Evolutionary conservation across 768 basidiomycete species (phyloP), one percentile per base, ranked within the genome.

Genomic region (Boletus coccyginus): DNA sequence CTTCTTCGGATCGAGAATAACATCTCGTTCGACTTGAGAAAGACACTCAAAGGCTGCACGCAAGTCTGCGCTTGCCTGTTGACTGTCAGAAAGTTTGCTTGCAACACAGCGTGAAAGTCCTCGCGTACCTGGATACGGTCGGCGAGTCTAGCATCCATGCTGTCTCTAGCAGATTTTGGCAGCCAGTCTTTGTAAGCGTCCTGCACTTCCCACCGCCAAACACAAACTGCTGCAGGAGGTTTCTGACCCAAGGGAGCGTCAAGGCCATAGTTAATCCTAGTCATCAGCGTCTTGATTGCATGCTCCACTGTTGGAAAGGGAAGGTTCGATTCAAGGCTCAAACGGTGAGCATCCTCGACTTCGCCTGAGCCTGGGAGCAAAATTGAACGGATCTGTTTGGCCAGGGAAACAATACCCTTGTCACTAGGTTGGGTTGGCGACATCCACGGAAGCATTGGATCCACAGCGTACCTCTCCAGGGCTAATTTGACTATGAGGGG

Each of bases 181-280:
- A 94, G 68, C 81, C 86, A 87, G 53, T 81, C 77, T 55, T 74
- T 73, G 59, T 79, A 76, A 19, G 77, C 62, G 3, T 82, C 78
- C 62, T 82, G 83, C 12, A 90, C 85, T 68, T 96, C 94, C 94
- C 93, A 96, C 50, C 90, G 77, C 92, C 91, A 95, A 21, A 88
- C 74, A 58, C 81, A 86, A 35, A 90, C 72, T n/a, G 81, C 74
- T 8, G 86, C 82, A 14, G 87, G 85, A 21, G 76, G 64, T 66
- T 81, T 89, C 50, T 74, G 74, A 36, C 81, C 81, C 17, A 73
- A 64, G 3, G 74, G 71, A 24, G 39, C 60, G 50, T 90, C 84
- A 7, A 94, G 70, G 2, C 94, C 94, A 65, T 95, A 95, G 69
- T 96, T 94, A 29, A 79, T 81, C 16, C 94, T 85, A 31, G 69